These are phyloP conservation scores for Yamadazyma ubonensis DNA, from an alignment of 805 yeast genomes.

Conservation along the genomic window DNA sequence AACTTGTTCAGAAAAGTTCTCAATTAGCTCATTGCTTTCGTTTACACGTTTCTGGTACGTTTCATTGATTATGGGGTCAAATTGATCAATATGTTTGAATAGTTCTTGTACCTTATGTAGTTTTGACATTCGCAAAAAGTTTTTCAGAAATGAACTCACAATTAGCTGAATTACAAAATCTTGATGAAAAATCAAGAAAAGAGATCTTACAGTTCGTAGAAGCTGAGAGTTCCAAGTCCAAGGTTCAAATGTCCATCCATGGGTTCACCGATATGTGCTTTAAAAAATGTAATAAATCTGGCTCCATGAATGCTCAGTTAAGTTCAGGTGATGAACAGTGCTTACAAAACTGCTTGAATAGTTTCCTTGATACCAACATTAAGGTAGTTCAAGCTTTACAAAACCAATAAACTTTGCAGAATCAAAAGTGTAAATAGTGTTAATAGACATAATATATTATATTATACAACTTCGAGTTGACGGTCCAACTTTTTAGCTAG, in stretches of 20 bases:
- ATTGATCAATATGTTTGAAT: not conserved
- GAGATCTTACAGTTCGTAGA: slow-evolving; percentile 77
- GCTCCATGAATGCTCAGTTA: slow-evolving; percentile 48
- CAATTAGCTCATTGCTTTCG: slow-evolving; percentile 2
- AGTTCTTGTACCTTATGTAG: slow-evolving; percentile 6
- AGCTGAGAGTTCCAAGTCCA: slow-evolving; percentile 79
- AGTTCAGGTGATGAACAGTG: slow-evolving; percentile 66
- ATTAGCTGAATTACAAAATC: slow-evolving; percentile 25
- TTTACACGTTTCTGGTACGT: slow-evolving; percentile 7
- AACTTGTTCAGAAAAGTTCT: slow-evolving; percentile 20
- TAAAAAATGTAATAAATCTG: slow-evolving; percentile 68
- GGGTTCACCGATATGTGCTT: slow-evolving; percentile 88
- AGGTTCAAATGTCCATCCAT: slow-evolving; percentile 84
- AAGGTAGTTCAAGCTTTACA: slow-evolving; percentile 65
- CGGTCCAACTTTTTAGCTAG: no score
- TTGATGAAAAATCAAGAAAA: slow-evolving; percentile 67
- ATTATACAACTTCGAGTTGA: no score
- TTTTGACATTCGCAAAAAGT: slow-evolving; percentile 4
- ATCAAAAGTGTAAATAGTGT: no score
- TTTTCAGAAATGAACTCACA: slow-evolving; percentile 4
- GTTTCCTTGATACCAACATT: slow-evolving; percentile 85
- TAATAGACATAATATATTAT: no score
- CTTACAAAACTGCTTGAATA: slow-evolving; percentile 74
- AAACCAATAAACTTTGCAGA: slow-evolving; percentile 17
- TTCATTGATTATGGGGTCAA: slow-evolving; percentile 8